Conservation (phyloP, 805 yeast genomes). For the Nakazawaea ernobii region DNA sequence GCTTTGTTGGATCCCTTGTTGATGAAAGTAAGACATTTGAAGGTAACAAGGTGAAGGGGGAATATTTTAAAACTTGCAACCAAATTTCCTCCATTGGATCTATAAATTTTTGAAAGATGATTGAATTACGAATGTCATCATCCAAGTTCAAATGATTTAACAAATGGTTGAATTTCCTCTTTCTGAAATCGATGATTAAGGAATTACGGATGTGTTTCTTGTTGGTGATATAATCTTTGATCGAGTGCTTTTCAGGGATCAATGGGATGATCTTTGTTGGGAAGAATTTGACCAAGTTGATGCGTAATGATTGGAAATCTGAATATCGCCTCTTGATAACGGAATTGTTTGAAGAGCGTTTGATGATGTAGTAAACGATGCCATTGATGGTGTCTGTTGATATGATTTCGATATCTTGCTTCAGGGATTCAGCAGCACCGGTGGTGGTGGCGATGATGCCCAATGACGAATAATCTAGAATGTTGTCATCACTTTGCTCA, state of each 20-base stretch:
- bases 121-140: conserved; percentile 29
- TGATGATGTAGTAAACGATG: conserved; percentile 3
- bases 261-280: conserved; percentile 93
- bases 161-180: conserved; percentile 38
- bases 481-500: not conserved
- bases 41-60: conserved; percentile 38
- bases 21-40: conserved; percentile 43
- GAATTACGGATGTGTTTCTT: conserved; percentile 28
- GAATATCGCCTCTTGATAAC: conserved; percentile 71
- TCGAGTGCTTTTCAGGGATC: conserved; percentile 79
- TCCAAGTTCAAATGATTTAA: conserved; percentile 32
- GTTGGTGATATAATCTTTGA: conserved; percentile 34
- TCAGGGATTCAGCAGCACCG: no score
- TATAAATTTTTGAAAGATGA: conserved; percentile 38
- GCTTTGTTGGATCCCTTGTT: conserved; percentile 45
- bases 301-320: conserved; percentile 82
- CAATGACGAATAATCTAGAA: not conserved
- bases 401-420: not conserved
- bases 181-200: conserved; percentile 40
- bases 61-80: conserved; percentile 34
- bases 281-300: conserved; percentile 59
- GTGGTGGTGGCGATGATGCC: no score
- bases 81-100: conserved; percentile 47
- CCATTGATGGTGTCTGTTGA: conserved; percentile 6
- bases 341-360: not conserved